Base-by-base conservation (phyloP, 2,329 filamentous ascomycete species). In the Fusarium sp. region DNA sequence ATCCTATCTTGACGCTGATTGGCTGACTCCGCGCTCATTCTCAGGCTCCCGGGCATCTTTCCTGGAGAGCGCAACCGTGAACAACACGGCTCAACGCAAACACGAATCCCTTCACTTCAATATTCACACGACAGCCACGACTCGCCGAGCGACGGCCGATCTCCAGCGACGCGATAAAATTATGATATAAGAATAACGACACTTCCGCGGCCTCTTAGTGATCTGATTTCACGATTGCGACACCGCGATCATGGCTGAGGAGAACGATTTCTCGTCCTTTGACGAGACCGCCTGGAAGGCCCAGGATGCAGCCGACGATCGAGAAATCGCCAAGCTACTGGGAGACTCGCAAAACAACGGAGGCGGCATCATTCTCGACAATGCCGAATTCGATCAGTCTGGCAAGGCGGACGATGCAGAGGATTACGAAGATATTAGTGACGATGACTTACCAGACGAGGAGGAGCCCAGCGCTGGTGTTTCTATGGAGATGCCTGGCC, bases 381-480 rank as follows among this genome's bases (percentile, higher is more conserved):
- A 83, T 52, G 81, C 78, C 18, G 82, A 86, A 30, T 88, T 92
- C 72, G 90, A 91, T 73, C 87, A 90, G 73, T 86, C 87, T 12
- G 93, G 94, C 81, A 99, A 99, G 83, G 96, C 95, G 62, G 95
- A 95, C 68, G 94, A 98, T 83, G 96, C 96, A 45, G 85, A 96
- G 71, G 96, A 99, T 80, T 99, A 88, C 77, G 94, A 94, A 80
- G 94, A 98, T 79, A 95, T 98, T 71, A 93, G 93, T 74, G 96
- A 98, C 80, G 95, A 97, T 79, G 95, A 98, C 72, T 87, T 98
- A 13, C 93, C 94, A 17, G 94, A 96, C 12, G 94, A 96, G 72
- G 94, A 96, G 73, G 89, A 91, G 62, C 83, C 82, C 34, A 82
- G 81, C 17, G 82, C 80, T 10, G 82, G 80, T 58, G 78, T 80